Conservation (phyloP, 352 stramenopile genomes). For the Plasmopara muralis region DNA sequence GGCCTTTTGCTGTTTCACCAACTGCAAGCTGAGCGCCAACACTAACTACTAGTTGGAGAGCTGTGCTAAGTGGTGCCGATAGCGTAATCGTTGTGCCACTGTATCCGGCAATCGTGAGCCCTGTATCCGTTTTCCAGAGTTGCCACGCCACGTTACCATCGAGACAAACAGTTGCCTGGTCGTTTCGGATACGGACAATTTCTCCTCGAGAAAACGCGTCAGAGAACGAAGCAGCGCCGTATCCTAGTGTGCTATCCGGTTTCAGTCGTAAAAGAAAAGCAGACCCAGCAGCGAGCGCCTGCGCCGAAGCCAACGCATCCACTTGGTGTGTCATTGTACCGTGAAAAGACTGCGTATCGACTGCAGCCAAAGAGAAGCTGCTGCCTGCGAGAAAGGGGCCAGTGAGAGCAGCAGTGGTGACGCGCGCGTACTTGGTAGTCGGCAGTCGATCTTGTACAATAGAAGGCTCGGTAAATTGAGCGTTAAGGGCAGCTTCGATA, state of each 20-base stretch:
- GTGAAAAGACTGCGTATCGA: constrained; percentile 37
- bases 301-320: constrained; percentile 35
- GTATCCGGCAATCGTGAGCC: constrained; percentile 32
- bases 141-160: constrained; percentile 33
- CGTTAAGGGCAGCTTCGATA: constrained; percentile 29
- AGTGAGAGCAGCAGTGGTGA: too few relatives aligned
- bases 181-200: too few relatives aligned
- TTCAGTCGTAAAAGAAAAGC: too few relatives aligned
- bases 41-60: too few relatives aligned
- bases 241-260: too few relatives aligned
- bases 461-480: constrained; percentile 9
- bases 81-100: constrained; percentile 32
- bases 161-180: too few relatives aligned
- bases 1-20: too few relatives aligned
- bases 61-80: constrained; percentile 21
- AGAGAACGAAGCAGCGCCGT: too few relatives aligned
- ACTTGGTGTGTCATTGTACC: constrained; percentile 44
- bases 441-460: constrained; percentile 24
- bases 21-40: too few relatives aligned
- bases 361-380: constrained; percentile 11
- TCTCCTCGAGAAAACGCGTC: too few relatives aligned
- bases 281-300: constrained; percentile 16
- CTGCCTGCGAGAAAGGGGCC: too few relatives aligned
- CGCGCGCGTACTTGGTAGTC: constrained; percentile 18
- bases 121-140: constrained; percentile 25